These are phyloP conservation scores for Platanthera zijinensis DNA, from an alignment of 106 monocot species.

Conservation along the genomic window DNA sequence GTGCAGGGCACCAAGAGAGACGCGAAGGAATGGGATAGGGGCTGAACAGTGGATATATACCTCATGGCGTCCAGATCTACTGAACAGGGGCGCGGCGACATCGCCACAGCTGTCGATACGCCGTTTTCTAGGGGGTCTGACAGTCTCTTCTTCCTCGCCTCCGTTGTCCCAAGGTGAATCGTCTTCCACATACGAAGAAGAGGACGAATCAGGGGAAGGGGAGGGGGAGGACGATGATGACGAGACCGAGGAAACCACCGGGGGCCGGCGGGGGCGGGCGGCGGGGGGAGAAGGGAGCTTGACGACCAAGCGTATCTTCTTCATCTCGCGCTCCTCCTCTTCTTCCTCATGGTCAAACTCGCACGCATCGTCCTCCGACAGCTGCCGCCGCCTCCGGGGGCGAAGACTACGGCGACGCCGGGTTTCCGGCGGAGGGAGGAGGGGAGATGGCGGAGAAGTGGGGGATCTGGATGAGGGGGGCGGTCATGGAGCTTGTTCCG, in stretches of 20 bases:
- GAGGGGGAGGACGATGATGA: conserved; percentile 5
- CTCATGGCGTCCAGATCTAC: conserved; percentile 28
- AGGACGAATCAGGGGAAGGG: conserved; percentile 5
- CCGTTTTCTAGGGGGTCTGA: conserved; percentile 30
- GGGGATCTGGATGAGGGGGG: neutral
- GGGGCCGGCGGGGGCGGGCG: neutral
- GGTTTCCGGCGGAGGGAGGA: neutral
- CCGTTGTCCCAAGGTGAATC: neutral
- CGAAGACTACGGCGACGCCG: conserved; percentile 20
- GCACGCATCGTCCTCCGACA: conserved; percentile 5
- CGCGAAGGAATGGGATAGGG: neutral
- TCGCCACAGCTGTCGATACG: conserved; percentile 8
- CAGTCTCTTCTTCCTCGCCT: conserved; percentile 14
- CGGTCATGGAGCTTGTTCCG: conserved; percentile 2
- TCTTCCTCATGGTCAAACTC: conserved; percentile 10
- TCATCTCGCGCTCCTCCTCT: neutral
- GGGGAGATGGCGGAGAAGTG: conserved; percentile 4
- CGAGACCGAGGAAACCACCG: neutral
- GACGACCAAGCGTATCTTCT: conserved; percentile 23
- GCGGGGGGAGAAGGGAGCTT: conserved; percentile 17
- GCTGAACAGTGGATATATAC: neutral
- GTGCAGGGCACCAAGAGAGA: conserved; percentile 9
- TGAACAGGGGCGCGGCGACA: neutral
- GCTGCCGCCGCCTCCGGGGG: conserved; percentile 5
- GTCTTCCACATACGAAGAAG: conserved; percentile 4